Base-by-base conservation (phyloP, 2,329 filamentous ascomycete genomes). In the Furcasterigmium furcatum region DNA sequence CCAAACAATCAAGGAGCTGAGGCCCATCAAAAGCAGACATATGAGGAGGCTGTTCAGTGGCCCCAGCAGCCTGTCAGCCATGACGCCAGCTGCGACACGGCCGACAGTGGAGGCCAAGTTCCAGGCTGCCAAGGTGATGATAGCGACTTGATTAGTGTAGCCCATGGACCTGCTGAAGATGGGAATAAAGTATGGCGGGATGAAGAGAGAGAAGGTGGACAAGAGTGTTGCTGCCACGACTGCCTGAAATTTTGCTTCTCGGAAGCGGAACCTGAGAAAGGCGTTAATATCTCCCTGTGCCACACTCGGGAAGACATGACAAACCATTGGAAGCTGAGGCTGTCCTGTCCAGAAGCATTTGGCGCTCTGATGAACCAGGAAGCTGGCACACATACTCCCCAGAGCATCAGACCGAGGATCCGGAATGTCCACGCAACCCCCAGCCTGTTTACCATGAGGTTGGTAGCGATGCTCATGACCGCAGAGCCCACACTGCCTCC, bases 121-220 rank as follows among this genome's bases (percentile, higher is more conserved):
- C 58, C 58, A 60, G 1, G 54, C 50, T 1, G 57, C 55, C 16
- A 60, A 42, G 3, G 52, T 52, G 9, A 55, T 45, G 7, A 59
- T 53, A 0, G 51, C 55, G 1, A 52, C 46, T 5, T 53, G 51
- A 9, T 45, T 47, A 1, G 56, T 53, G 14, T 48, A 46, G 24
- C 53, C 52, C 30, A 59, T 52, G 4, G 58, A 55, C 4, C 53
- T 21, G 9, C 56, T 52, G 34, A 59, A 60, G 12, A 60, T 46
- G 16, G 57, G 57, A 4, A 60, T 59, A 20, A 60, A 60, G 50
- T 60, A 60, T 2, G 58, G 54, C 6, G 57, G 57, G 6, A 60
- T 52, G 35, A 59, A 59, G 7, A 60, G 46, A 2, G 57, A 55
- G 40, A 60, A 59, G 25, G 55, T 59, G 10, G 51, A 46, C 5